Conservation (phyloP, 2,329 filamentous ascomycete species). For the Neonectria magnoliae region DNA sequence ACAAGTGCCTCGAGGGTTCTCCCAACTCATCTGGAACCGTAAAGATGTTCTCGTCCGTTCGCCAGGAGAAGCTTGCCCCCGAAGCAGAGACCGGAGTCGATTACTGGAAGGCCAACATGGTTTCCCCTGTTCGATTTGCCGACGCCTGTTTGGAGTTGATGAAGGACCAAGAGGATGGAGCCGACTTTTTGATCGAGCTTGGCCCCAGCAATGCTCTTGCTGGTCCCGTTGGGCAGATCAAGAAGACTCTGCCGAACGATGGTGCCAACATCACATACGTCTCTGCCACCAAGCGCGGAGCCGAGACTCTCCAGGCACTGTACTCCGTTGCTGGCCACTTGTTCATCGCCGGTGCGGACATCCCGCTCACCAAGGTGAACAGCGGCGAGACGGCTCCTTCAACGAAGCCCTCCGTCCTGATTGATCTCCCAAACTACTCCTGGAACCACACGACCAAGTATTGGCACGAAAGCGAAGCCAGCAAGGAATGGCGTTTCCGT, state of each 20-base stretch:
- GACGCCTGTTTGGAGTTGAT: constrained; percentile 42
- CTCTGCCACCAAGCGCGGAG: constrained; percentile 5
- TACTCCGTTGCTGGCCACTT: constrained; percentile 9
- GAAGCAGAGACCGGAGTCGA: constrained; percentile 4
- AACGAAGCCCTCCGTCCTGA: constrained; percentile 35
- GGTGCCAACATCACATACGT: constrained; percentile 7
- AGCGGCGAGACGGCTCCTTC: background rate
- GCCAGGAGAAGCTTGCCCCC: constrained; percentile 2
- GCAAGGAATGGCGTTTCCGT: constrained; percentile 48
- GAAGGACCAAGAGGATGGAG: constrained; percentile 30
- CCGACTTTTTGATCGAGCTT: constrained; percentile 42
- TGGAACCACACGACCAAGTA: constrained; percentile 57
- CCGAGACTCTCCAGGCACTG: constrained; percentile 2
- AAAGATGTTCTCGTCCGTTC: constrained; percentile 21
- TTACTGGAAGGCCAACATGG: constrained; percentile 53
- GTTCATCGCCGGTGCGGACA: constrained; percentile 7
- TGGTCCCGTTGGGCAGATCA: constrained; percentile 39
- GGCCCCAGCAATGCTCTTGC: constrained; percentile 42
- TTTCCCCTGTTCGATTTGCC: constrained; percentile 49
- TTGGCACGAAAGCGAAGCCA: constrained; percentile 55
- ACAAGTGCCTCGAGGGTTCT: constrained; percentile 9
- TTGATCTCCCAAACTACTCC: constrained; percentile 55
- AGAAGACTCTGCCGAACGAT: constrained; percentile 21
- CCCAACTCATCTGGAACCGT: constrained; percentile 9
- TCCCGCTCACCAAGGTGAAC: constrained; percentile 17